Base-by-base conservation (phyloP, 805 yeast genomes). In the Isabelozyma rhagii region DNA sequence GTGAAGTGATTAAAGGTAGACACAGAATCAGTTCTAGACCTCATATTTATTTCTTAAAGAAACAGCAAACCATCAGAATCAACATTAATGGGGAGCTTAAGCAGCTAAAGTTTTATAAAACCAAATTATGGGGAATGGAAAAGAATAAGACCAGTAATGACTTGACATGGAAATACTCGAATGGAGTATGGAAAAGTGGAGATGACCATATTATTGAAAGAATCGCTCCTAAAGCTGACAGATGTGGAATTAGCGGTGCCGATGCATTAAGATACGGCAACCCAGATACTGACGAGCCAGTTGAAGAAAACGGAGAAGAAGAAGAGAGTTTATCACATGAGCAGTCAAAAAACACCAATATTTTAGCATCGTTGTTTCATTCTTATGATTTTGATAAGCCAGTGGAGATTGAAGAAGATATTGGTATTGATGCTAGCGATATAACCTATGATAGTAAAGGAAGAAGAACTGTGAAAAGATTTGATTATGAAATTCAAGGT, bases 111-210 rank as follows among this genome's bases (percentile, higher is more conserved):
- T 73, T 85, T 55, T 79, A 78, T 57, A 90, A 91, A 68, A 82
- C 85, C 31, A 91, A 91, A 63, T 76, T 94, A 40, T 93, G 99
- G 99, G 98, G 98, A 3, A 78, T 82, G 52, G 91, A 87, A 55
- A 88, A 87, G 69, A 78, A 81, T 54, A 85, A 80, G 58, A 72
- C 77, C 3, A 63, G 77, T 2, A 75, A 78, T 34, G 94, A 86
- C 56, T 72, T 91, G 55, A 87, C 85, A 0, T 79, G 75, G 66
- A 72, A 74, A 47, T 92, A 80, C 62, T 71, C 67, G 8, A 79
- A 84, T 52, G 88, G 87, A 0, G 79, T 77, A 43, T 90, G 97
- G 97, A 79, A 78, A 56, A 89, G 87, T 64, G 91, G 91, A 5
- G 83, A 81, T 52, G 88, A 85, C 45, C 96, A 89, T 62, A 78